Base-by-base conservation (phyloP, 1,284 basidiomycete genomes). In the Puccinia triticina region DNA sequence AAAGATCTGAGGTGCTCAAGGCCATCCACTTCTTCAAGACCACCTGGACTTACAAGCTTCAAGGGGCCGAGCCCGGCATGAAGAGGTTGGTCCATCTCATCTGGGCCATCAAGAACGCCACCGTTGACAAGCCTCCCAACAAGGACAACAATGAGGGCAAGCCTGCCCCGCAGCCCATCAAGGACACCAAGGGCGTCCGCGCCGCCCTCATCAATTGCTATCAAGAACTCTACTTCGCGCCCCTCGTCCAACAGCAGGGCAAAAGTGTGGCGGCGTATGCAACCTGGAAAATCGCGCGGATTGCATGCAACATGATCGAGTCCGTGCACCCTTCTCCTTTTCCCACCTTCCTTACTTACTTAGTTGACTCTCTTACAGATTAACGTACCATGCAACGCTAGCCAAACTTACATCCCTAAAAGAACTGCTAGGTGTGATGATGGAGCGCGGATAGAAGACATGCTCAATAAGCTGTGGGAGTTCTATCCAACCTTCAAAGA, bases 271-370 rank as follows among this genome's bases (percentile, higher is more conserved):
- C 69, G 40, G 53, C 50, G 26, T 81, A 90, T 92, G 32, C 90
- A 0, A 95, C 95, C 87, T 92, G 92, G 83, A 94, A 98, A 86
- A 90, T 97, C 82, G 95, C 92, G 84, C 90, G 95, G 23, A 96
- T 99, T 72, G 91, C 96, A n/a, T 95, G 95, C 88, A 98, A 99
- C 87, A 94, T 99, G 91, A 94, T 99, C 77, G 93, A 96, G 95
- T 95, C 82, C 34, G 79, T 81, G 18, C 37, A 18, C 26, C 1
- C 5, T 46, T 46, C 26, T 40, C 11, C 3, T 55, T 55, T 37
- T 21, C 32, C 50, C 59, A 23, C 7, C 18, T 61, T 69, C 16
- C 57, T 67, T 37, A 46, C 18, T 53, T 46, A 46, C 43, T 10
- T 66, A 34, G 5, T 50, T 75, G 3, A 40, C 23, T 50, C 40